Percentiles rank a stretch among this genome's conserved stretches.
These are phyloP conservation scores for Thermochaetoides thermophila DNA, from an alignment of 495 filamentous ascomycete genomes.

Conservation along the genomic window DNA sequence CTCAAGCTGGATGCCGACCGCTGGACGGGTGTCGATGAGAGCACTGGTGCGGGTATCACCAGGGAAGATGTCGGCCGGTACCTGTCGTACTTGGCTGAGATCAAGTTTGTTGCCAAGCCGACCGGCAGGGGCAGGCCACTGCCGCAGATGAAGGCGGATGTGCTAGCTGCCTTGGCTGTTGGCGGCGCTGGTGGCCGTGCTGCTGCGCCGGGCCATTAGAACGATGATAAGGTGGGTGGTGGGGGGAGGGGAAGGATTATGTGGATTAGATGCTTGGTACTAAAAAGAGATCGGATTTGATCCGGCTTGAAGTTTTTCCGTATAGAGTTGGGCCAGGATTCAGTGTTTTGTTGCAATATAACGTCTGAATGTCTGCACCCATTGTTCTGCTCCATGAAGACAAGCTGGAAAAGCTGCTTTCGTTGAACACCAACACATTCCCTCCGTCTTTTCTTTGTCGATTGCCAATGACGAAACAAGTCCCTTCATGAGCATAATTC, in stretches of 20 bases:
- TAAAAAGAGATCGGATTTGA: too few species aligned
- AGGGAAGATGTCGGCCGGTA: constrained; percentile 58
- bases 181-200: constrained; percentile 18
- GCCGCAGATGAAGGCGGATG: constrained; percentile 36
- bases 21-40: constrained; percentile 50
- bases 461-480: too few species aligned
- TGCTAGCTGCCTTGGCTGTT: constrained; percentile 29
- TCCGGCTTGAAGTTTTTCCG: too few species aligned
- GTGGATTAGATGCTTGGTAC: background rate
- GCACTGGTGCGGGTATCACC: constrained; percentile 47
- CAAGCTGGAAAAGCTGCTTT: too few species aligned
- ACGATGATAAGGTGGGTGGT: background rate
- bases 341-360: too few species aligned
- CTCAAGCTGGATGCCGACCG: constrained; percentile 42
- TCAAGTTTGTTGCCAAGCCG: constrained; percentile 55
- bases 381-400: too few species aligned
- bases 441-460: too few species aligned
- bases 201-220: constrained; percentile 10
- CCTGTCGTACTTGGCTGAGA: constrained; percentile 51
- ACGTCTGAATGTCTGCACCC: too few species aligned
- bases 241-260: background rate
- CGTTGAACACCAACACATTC: too few species aligned
- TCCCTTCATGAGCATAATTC: too few species aligned
- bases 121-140: constrained; percentile 31
- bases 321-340: too few species aligned